Conservation (phyloP, 495 filamentous ascomycete species). For the Bryoglossum gracile region DNA sequence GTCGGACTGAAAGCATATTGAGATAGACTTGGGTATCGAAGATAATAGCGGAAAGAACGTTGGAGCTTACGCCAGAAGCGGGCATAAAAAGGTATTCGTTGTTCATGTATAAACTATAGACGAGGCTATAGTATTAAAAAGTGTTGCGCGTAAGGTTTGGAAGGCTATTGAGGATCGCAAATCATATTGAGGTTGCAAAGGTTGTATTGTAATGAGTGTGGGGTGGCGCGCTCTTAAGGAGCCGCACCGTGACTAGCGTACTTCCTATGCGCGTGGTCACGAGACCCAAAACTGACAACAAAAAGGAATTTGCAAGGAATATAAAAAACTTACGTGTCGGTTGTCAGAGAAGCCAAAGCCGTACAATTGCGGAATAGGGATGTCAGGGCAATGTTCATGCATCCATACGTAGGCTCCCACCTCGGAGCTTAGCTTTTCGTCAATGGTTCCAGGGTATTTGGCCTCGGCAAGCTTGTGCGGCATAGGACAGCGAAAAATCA, state of each 20-base stretch:
- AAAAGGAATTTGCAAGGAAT: conserved; percentile 1
- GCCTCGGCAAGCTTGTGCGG: conserved; percentile 33
- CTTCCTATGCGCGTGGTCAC: no score
- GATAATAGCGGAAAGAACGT: conserved; percentile 18
- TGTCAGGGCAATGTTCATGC: conserved; percentile 27
- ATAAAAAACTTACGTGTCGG: conserved; percentile 20
- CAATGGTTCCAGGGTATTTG: conserved; percentile 29
- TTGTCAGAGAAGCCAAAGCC: conserved; percentile 31
- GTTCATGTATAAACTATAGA: conserved; percentile 28
- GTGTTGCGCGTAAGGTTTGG: no score
- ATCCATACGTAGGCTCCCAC: conserved; percentile 32
- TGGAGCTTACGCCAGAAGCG: conserved; percentile 23
- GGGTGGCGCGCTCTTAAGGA: no score
- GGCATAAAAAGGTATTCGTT: conserved; percentile 26
- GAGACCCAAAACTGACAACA: no score
- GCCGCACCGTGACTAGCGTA: no score
- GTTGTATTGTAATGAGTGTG: no score
- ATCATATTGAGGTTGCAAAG: no score
- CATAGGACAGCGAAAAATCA: conserved; percentile 32
- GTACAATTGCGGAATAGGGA: conserved; percentile 29
- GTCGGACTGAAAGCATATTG: conserved; percentile 21
- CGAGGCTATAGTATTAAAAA: no score
- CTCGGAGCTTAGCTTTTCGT: conserved; percentile 37
- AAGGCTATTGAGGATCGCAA: no score
- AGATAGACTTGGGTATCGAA: conserved; percentile 25